phyloP scores from a whole-genome alignment of 2,329 filamentous ascomycete genomes.

The Trichoderma oligosporum region DNA sequence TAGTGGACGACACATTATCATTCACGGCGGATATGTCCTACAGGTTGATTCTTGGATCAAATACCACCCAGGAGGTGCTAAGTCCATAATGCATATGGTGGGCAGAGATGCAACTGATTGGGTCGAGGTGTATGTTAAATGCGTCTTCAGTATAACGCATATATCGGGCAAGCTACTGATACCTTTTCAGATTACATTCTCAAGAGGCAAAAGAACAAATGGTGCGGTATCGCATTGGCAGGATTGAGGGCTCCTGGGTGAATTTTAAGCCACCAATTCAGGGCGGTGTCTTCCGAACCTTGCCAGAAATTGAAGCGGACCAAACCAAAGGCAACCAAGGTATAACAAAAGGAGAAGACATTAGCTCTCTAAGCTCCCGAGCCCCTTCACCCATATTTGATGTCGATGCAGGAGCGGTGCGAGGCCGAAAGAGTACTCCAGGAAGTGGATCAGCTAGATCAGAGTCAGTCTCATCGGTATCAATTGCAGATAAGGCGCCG shows the following conservation, averaged over 20 bases:
- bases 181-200: constrained; percentile 70
- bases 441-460: constrained; percentile 29
- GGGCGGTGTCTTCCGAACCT: constrained; percentile 68
- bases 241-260: constrained; percentile 73
- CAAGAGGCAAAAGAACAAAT: constrained; percentile 70
- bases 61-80: constrained; percentile 55
- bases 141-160: neutral
- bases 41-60: constrained; percentile 46
- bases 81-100: constrained; percentile 56
- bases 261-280: constrained; percentile 93
- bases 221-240: constrained; percentile 78
- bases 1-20: constrained; percentile 15
- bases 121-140: constrained; percentile 31
- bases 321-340: constrained; percentile 25
- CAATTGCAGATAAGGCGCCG: constrained; percentile 45
- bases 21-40: constrained; percentile 15
- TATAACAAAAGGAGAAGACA: constrained; percentile 24
- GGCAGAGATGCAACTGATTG: constrained; percentile 37
- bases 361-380: constrained; percentile 52
- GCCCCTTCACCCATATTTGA: constrained; percentile 52
- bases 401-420: constrained; percentile 27
- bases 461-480: constrained; percentile 58
- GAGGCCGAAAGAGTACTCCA: constrained; percentile 28
- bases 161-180: neutral
- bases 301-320: constrained; percentile 37